Evolutionary conservation across 345 rosid species (phyloP).

Genomic region (Heritiera fomes): DNA sequence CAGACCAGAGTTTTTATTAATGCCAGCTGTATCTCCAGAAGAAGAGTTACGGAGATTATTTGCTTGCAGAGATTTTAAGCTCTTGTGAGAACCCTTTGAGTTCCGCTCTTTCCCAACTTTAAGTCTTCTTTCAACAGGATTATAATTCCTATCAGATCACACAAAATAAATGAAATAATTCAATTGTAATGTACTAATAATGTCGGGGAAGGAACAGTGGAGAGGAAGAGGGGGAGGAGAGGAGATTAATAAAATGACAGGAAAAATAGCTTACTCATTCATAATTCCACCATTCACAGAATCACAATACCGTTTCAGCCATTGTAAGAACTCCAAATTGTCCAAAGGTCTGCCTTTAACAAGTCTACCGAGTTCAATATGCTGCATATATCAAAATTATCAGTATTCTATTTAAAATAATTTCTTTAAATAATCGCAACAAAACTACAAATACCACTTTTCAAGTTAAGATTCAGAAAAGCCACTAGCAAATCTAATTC

Average conservation of each 20-base stretch:
- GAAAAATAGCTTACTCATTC: slow-evolving; percentile 67
- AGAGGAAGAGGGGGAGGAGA: neutral
- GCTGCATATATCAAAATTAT: slow-evolving; percentile 47
- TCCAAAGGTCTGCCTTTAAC: slow-evolving; percentile 92
- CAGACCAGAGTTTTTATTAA: slow-evolving; percentile 41
- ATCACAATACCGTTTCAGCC: slow-evolving; percentile 97
- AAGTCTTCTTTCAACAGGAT: slow-evolving; percentile 82
- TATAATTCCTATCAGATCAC: slow-evolving; percentile 64
- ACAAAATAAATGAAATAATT: neutral
- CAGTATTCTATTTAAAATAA: neutral
- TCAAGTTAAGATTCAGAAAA: neutral
- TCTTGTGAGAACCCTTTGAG: slow-evolving; percentile 52
- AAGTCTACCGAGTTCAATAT: slow-evolving; percentile 87
- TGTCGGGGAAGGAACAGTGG: neutral
- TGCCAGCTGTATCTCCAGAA: slow-evolving; percentile 32
- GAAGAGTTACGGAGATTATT: slow-evolving; percentile 53
- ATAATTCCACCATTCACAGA: slow-evolving; percentile 93
- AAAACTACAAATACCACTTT: neutral
- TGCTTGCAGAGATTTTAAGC: slow-evolving; percentile 73
- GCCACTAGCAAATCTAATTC: neutral
- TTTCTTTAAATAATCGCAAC: neutral
- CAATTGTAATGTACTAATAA: neutral
- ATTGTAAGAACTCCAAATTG: slow-evolving; percentile 96
- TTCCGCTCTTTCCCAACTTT: slow-evolving; percentile 71
- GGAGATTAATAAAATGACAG: neutral